phyloP scores from a whole-genome alignment of 2,329 filamentous ascomycete genomes.

The Botryotinia calthae region DNA sequence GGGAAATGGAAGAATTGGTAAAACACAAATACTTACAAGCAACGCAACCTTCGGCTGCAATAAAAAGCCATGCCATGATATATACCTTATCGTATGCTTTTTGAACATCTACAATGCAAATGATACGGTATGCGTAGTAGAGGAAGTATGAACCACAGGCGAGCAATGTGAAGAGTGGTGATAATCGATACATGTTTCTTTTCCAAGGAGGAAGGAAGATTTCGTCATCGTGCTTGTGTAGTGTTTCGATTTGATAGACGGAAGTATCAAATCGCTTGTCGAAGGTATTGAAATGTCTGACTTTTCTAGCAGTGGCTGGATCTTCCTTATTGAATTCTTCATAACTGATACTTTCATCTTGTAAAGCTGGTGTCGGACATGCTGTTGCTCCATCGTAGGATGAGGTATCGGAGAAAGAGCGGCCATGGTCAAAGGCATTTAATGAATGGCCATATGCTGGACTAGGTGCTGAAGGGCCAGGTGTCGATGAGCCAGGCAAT shows the following conservation, averaged over 20 bases:
- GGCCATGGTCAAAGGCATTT: background rate
- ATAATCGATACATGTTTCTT: constrained; percentile 28
- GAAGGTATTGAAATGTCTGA: constrained; percentile 16
- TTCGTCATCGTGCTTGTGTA: constrained; percentile 29
- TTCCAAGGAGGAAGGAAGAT: constrained; percentile 27
- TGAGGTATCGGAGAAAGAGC: constrained; percentile 18
- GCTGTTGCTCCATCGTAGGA: constrained; percentile 16
- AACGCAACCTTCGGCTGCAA: constrained; percentile 52
- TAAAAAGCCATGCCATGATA: constrained; percentile 55
- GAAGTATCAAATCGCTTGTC: constrained; percentile 5
- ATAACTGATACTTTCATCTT: constrained; percentile 4
- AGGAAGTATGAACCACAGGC: constrained; percentile 34
- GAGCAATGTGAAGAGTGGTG: constrained; percentile 30
- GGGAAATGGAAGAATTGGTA: background rate
- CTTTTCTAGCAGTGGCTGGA: background rate
- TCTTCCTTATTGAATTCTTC: constrained; percentile 17
- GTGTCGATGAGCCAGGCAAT: constrained; percentile 4
- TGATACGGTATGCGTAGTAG: constrained; percentile 52
- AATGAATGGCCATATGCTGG: background rate
- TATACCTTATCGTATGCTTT: constrained; percentile 43
- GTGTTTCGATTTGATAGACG: constrained; percentile 24
- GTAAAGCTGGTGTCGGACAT: constrained; percentile 13
- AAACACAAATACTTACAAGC: constrained; percentile 36
- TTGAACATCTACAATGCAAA: constrained; percentile 53
- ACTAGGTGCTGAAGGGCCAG: background rate